Percentiles rank a stretch among this genome's conserved stretches.
phyloP scores from a whole-genome alignment of 495 filamentous ascomycete species.

The Endocarpon pusillum region DNA sequence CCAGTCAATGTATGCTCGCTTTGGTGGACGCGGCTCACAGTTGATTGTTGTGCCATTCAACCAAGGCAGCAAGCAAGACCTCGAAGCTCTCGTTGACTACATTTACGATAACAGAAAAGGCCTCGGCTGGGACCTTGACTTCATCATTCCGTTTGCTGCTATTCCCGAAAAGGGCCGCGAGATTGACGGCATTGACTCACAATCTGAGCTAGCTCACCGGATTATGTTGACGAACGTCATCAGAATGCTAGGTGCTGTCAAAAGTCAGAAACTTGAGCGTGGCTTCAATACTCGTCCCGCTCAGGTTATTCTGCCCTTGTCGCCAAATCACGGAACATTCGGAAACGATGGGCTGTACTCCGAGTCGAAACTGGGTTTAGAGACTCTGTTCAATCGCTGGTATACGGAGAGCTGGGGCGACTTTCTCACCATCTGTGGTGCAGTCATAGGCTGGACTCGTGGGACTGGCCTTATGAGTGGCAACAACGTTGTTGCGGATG shows the following conservation, averaged over 20 bases:
- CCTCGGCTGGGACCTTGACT: slow-evolving; percentile 95
- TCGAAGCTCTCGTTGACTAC: slow-evolving; percentile 81
- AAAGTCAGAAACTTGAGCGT: slow-evolving; percentile 67
- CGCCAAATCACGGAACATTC: slow-evolving; percentile 96
- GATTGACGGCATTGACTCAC: slow-evolving; percentile 93
- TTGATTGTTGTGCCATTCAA: slow-evolving; percentile 98
- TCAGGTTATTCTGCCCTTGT: slow-evolving; percentile 88
- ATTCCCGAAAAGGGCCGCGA: slow-evolving; percentile 96
- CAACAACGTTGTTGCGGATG: slow-evolving; percentile 96
- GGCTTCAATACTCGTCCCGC: slow-evolving; percentile 91
- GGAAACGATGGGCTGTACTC: slow-evolving; percentile 97
- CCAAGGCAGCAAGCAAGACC: slow-evolving; percentile 94
- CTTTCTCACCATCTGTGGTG: slow-evolving; percentile 96
- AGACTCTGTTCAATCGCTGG: slow-evolving; percentile 98
- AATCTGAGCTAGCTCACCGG: slow-evolving; percentile 93
- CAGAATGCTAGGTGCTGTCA: slow-evolving; percentile 77
- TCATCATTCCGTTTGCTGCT: slow-evolving; percentile 88
- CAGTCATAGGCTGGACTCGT: slow-evolving; percentile 97
- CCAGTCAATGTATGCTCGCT: slow-evolving; percentile 93
- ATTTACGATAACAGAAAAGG: slow-evolving; percentile 96
- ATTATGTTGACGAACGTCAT: slow-evolving; percentile 98
- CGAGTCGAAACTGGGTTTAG: slow-evolving; percentile 89
- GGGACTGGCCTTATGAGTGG: slow-evolving; percentile 95
- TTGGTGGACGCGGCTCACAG: slow-evolving; percentile 83
- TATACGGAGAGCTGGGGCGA: slow-evolving; percentile 93